Percentiles rank a stretch among this genome's conserved stretches.
phyloP scores from a whole-genome alignment of 2,329 filamentous ascomycete species.

The Stachybotrys echinatus region DNA sequence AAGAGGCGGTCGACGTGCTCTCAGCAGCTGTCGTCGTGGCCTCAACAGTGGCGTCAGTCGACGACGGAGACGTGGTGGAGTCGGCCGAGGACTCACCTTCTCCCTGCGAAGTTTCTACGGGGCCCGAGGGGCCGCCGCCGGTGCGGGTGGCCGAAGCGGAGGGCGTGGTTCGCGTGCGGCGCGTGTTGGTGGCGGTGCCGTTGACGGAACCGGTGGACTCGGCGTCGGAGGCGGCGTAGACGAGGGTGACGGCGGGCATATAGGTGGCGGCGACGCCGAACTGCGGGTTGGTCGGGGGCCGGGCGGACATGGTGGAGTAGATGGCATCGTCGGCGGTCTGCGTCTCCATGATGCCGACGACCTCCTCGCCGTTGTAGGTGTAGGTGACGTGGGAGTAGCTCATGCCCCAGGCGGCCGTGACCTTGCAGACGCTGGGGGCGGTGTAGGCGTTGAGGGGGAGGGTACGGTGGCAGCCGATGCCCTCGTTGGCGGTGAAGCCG shows the following conservation, averaged over 20 bases:
- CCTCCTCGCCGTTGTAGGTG: constrained; percentile 1
- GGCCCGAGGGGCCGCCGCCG: too few species aligned
- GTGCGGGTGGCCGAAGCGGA: too few species aligned
- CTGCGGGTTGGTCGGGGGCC: not conserved
- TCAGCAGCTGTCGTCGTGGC: too few species aligned
- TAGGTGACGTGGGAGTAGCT: not conserved
- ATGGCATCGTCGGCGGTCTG: not conserved
- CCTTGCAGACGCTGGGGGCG: not conserved
- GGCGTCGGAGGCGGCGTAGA: not conserved
- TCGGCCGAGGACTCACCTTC: too few species aligned
- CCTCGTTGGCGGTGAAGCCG: not conserved
- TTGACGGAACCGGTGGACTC: constrained; percentile 15
- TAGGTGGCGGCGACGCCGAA: not conserved
- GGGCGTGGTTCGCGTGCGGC: too few species aligned
- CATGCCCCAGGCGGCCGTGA: not conserved
- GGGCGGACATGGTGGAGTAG: not conserved
- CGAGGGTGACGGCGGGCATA: not conserved
- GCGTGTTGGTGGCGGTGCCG: too few species aligned
- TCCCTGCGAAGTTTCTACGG: too few species aligned
- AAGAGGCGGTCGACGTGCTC: too few species aligned
- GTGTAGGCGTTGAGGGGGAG: not conserved
- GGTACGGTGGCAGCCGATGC: constrained; percentile 1
- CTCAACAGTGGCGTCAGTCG: too few species aligned
- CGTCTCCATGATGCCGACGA: not conserved
- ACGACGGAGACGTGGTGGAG: too few species aligned